Evolutionary conservation across 2,329 filamentous ascomycete species (phyloP).

Genomic region (Pseudogymnoascus sp.): DNA sequence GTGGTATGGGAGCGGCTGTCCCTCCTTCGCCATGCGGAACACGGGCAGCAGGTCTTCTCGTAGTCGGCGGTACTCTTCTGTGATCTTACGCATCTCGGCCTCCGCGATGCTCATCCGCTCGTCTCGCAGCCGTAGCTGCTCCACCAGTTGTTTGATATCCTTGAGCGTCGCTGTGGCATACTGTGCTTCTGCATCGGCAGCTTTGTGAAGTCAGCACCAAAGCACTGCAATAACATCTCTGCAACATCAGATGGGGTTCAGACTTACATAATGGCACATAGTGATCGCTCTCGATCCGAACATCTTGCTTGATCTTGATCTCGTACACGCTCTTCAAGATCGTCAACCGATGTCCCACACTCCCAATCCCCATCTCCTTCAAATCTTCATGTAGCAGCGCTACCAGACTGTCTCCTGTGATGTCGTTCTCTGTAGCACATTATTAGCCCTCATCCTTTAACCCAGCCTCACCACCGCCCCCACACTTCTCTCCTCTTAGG

Average conservation of each 20-base stretch:
- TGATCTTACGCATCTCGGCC: slow-evolving; percentile 71
- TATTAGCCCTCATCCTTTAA: slow-evolving; percentile 11
- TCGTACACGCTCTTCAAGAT: slow-evolving; percentile 96
- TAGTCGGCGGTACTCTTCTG: slow-evolving; percentile 80
- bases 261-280: slow-evolving; percentile 83
- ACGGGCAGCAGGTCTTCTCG: slow-evolving; percentile 88
- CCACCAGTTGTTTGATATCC: slow-evolving; percentile 84
- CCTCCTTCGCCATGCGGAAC: slow-evolving; percentile 84
- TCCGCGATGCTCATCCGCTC: slow-evolving; percentile 74
- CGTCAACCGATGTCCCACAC: slow-evolving; percentile 87
- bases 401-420: slow-evolving; percentile 84
- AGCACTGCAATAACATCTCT: not conserved
- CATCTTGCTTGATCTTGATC: slow-evolving; percentile 86
- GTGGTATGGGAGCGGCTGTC: slow-evolving; percentile 67
- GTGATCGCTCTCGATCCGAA: slow-evolving; percentile 84
- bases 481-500: not conserved
- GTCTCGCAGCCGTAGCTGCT: slow-evolving; percentile 81
- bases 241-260: not conserved
- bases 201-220: slow-evolving; percentile 38
- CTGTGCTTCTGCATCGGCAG: slow-evolving; percentile 79
- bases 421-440: slow-evolving; percentile 69
- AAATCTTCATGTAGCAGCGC: slow-evolving; percentile 86
- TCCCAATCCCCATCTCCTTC: slow-evolving; percentile 87
- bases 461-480: slow-evolving; percentile 4
- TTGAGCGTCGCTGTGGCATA: slow-evolving; percentile 85